Evolutionary conservation across 176 grass and related monocot genomes (phyloP), one percentile per base, ranked within the genome.

Genomic region (Hyparrhenia diplandra): DNA sequence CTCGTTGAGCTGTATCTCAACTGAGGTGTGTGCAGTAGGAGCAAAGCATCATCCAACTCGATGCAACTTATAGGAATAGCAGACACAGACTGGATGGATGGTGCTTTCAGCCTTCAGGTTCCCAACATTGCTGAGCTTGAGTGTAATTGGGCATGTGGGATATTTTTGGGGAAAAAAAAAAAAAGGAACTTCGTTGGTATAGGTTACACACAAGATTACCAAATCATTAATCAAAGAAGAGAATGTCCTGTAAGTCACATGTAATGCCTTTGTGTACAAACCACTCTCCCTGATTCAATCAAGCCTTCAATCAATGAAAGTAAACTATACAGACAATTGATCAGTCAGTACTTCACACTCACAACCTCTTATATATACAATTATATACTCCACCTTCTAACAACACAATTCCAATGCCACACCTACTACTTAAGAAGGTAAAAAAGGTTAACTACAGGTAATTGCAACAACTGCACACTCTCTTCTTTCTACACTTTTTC

Each of bases 1-100:
- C 37, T 80, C 10, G 61, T 67, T 84, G 86, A 80, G 58, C 74
- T 78, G 59, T 79, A 67, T 29, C 13, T 4, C 28, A 65, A 21
- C 60, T 18, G 57, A 20, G 59, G 39, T 74, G 46, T 74, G 60
- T 80, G 84, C 59, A 74, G 16, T 88, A 79, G 80, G 69, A 83
- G 68, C 80, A 59, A 83, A 78, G 74, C 59, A 58, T 83, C 80
- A 58, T 46, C 80, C 14, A 65, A 66, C 79, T 64, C 20, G 35
- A 71, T n/a, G n/a, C n/a, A n/a, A n/a, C n/a, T n/a, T n/a, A n/a
- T 40, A 62, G 41, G 46, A 54, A 62, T 45, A 25, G 13, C 61
- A 70, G 13, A 64, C 31, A n/a, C n/a, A 32, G 31, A 32, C 59
- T 61, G 37, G 12, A 54, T 64, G 8, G 66, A 77, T 16, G 57